Evolutionary conservation across 768 basidiomycete species (phyloP).

Genomic region (Russula sp.): DNA sequence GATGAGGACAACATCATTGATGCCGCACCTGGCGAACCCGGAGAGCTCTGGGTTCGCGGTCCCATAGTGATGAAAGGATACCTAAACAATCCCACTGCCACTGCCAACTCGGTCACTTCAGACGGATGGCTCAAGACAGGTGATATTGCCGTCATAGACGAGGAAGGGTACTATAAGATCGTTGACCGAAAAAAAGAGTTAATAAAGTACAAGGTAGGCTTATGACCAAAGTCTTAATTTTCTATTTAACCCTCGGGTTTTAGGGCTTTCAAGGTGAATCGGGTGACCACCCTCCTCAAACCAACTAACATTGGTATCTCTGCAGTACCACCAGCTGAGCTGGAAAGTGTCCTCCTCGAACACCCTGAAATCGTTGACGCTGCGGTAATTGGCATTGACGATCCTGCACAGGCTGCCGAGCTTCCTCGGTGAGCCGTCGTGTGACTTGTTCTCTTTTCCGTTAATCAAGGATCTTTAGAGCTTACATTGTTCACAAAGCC

Average conservation of each 20-base stretch:
- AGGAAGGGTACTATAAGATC: conserved; percentile 70
- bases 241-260: not conserved
- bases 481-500: conserved; percentile 56
- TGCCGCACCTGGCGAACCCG: conserved; percentile 53
- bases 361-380: conserved; percentile 76
- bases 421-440: conserved; percentile 56
- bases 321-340: conserved; percentile 82
- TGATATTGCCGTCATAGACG: conserved; percentile 66
- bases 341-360: conserved; percentile 71
- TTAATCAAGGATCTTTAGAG: conserved; percentile 40
- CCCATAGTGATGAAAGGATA: conserved; percentile 87
- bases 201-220: conserved; percentile 64
- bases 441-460: no score
- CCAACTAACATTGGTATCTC: not conserved
- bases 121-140: conserved; percentile 90
- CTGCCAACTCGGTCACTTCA: conserved; percentile 59
- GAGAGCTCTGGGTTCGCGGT: conserved; percentile 82
- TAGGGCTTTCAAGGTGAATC: conserved; percentile 72
- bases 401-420: conserved; percentile 70
- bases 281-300: not conserved
- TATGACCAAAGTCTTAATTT: not conserved
- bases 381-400: conserved; percentile 76
- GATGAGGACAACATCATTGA: conserved; percentile 54
- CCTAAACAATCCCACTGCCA: conserved; percentile 67
- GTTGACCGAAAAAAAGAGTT: conserved; percentile 74